Evolutionary conservation across 2,329 filamentous ascomycete genomes (phyloP).

Genomic region (Paraphoma sp.): DNA sequence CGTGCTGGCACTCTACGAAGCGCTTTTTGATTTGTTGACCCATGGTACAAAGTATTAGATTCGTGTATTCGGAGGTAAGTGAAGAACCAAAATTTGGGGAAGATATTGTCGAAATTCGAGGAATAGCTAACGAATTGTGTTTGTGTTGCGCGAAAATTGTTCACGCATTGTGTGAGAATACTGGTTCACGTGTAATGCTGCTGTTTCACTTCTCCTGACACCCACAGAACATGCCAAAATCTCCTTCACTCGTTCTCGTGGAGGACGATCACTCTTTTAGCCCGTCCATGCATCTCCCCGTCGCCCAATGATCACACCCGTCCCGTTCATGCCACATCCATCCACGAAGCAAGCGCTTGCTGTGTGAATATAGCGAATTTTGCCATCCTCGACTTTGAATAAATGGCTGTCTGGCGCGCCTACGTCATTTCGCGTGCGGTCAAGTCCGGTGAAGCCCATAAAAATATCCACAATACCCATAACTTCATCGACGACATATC

Average conservation of each 20-base stretch:
- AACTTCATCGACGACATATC: constrained; percentile 36
- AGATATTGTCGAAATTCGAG: neutral
- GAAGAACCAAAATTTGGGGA: neutral
- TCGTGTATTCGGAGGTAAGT: neutral
- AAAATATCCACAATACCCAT: constrained; percentile 31
- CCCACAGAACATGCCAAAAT: neutral
- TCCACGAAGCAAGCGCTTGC: constrained; percentile 28
- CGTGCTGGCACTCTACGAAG: neutral
- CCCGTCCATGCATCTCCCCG: neutral
- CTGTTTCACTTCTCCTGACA: neutral
- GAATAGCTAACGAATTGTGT: no score
- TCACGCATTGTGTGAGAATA: neutral
- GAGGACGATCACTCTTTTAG: neutral
- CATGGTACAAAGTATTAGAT: neutral
- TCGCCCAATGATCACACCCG: constrained; percentile 1
- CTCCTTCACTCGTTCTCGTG: neutral
- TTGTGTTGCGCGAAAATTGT: no score
- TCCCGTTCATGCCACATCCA: constrained; percentile 30
- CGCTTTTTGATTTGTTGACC: neutral
- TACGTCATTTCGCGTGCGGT: constrained; percentile 25
- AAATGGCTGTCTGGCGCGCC: constrained; percentile 34
- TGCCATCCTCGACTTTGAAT: constrained; percentile 29
- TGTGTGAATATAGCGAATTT: constrained; percentile 32
- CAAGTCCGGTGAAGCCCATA: constrained; percentile 30
- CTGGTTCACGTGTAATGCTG: neutral